These are phyloP conservation scores for Ehretia macrophylla DNA, from an alignment of 257 asterid genomes.

Conservation along the genomic window DNA sequence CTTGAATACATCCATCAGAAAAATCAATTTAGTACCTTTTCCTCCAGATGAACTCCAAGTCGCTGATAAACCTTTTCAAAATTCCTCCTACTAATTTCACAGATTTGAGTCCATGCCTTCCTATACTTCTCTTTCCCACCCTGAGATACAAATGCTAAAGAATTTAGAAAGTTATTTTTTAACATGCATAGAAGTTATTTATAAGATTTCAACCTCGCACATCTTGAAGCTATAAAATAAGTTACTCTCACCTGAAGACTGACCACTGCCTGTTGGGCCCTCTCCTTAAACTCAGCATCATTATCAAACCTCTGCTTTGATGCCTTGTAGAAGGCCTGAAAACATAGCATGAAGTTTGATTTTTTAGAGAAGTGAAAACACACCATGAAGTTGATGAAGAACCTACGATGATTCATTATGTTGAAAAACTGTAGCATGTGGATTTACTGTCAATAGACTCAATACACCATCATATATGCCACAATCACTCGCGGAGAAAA, in stretches of 20 bases:
- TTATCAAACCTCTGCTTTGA: slow-evolving; percentile 77
- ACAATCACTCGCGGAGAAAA: too few species aligned
- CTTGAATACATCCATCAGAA: not conserved
- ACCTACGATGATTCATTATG: not conserved
- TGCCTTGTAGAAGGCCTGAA: slow-evolving; percentile 85
- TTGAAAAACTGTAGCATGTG: not conserved
- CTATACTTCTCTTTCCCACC: slow-evolving; percentile 78
- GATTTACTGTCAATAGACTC: too few species aligned
- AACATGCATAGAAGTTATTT: too few species aligned
- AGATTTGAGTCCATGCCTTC: slow-evolving; percentile 76
- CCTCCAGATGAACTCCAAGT: slow-evolving; percentile 79
- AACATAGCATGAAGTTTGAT: too few species aligned
- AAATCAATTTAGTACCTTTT: slow-evolving; percentile 46
- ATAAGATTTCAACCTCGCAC: too few species aligned
- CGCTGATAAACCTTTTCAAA: slow-evolving; percentile 60
- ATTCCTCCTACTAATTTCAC: slow-evolving; percentile 81
- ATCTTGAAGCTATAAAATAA: not conserved
- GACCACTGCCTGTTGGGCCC: slow-evolving; percentile 88
- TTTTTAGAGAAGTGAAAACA: slow-evolving; percentile 19
- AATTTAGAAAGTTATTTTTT: too few species aligned
- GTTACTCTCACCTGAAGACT: slow-evolving; percentile 76
- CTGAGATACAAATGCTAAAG: slow-evolving; percentile 29
- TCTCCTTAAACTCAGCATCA: slow-evolving; percentile 78
- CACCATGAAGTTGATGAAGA: not conserved
- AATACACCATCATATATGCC: too few species aligned